Conservation (phyloP, 768 basidiomycete species). For the Daedaleopsis sinensis region DNA sequence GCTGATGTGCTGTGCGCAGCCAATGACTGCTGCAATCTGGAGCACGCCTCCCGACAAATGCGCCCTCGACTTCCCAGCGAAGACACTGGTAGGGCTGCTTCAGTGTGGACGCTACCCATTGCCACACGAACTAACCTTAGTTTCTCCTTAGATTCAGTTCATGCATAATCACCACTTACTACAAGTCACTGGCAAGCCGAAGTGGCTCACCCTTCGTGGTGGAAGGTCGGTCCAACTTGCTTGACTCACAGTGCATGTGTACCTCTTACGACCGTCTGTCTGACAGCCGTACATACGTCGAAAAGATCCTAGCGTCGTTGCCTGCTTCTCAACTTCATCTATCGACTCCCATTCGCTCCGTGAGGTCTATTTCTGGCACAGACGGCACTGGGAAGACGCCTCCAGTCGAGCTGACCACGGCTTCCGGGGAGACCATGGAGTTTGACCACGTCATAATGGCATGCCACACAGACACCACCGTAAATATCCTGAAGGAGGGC, state of each 20-base stretch:
- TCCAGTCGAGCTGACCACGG: conserved; percentile 49
- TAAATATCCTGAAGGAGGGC: conserved; percentile 54
- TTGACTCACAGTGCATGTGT: background rate
- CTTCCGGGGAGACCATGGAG: conserved; percentile 39
- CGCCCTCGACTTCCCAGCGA: conserved; percentile 69
- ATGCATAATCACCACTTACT: conserved; percentile 76
- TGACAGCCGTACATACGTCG: conserved; percentile 64
- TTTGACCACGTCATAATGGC: conserved; percentile 79
- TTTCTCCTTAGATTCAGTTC: conserved; percentile 54
- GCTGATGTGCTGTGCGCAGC: conserved; percentile 35
- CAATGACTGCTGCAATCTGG: conserved; percentile 84
- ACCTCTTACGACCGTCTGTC: background rate
- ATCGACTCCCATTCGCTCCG: conserved; percentile 52
- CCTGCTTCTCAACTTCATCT: conserved; percentile 58
- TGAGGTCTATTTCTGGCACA: conserved; percentile 27
- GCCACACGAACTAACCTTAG: background rate
- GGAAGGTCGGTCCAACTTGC: conserved; percentile 54
- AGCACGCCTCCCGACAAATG: conserved; percentile 74
- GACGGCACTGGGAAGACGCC: background rate
- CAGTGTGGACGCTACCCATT: background rate
- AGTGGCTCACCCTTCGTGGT: conserved; percentile 73
- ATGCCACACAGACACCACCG: conserved; percentile 68
- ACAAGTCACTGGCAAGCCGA: conserved; percentile 69
- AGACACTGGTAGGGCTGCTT: conserved; percentile 50
- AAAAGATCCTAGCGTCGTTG: conserved; percentile 58